These are phyloP conservation scores for Tilletia walkeri DNA, from an alignment of 1,284 basidiomycete genomes.

Conservation along the genomic window DNA sequence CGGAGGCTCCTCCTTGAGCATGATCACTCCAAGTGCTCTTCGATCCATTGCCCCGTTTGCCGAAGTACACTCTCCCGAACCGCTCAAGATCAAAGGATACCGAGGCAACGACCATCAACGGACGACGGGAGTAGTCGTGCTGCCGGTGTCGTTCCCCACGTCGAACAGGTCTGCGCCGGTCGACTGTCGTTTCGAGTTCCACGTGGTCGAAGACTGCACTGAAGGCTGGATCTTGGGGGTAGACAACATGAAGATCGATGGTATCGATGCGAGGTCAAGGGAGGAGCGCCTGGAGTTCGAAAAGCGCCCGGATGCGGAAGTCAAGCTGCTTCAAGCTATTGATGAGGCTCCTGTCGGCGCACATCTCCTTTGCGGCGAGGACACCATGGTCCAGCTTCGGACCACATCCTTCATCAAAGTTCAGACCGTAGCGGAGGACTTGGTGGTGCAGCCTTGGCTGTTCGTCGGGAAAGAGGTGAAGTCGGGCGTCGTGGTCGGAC, in stretches of 20 bases:
- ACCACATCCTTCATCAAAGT: not conserved
- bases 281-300: not conserved
- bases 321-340: not conserved
- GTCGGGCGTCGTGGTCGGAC: not conserved
- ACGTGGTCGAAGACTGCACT: not conserved
- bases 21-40: not conserved
- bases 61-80: not conserved
- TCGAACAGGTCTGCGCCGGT: not conserved
- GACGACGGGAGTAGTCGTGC: not conserved
- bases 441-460: no score
- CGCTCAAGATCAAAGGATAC: not conserved
- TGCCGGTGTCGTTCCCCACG: not conserved
- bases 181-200: not conserved
- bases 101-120: not conserved
- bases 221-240: not conserved
- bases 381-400: not conserved
- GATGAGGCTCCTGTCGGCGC: not conserved
- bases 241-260: not conserved
- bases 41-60: not conserved
- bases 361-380: not conserved
- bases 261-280: not conserved
- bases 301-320: not conserved
- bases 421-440: no score
- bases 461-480: no score
- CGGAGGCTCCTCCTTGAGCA: not conserved